Conservation (phyloP, 73 alveolate species). For the Paraurostyla sp. region DNA sequence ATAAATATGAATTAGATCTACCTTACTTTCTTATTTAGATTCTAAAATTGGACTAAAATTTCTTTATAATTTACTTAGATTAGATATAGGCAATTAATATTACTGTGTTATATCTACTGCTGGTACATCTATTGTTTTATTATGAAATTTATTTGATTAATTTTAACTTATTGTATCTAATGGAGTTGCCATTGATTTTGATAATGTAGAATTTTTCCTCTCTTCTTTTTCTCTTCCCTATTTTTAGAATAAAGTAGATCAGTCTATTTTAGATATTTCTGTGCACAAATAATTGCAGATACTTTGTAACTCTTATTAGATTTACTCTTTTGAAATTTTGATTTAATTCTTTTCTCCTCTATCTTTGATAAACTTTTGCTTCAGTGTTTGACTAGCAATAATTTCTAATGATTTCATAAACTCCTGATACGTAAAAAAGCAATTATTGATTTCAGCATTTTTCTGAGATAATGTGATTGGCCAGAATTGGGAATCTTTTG, state of each 20-base stretch:
- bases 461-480: neutral
- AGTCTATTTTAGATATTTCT: neutral
- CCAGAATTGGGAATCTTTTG: conserved; percentile 21
- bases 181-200: too few relatives aligned
- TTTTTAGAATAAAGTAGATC: neutral
- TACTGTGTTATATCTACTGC: too few relatives aligned
- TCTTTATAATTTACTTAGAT: too few relatives aligned
- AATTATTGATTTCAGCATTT: conserved; percentile 5
- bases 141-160: too few relatives aligned
- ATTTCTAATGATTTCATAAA: conserved; percentile 17
- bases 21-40: too few relatives aligned
- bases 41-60: too few relatives aligned
- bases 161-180: too few relatives aligned
- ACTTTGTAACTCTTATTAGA: neutral
- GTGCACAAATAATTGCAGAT: neutral
- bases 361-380: neutral
- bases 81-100: too few relatives aligned
- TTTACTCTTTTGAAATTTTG: conserved; percentile 1
- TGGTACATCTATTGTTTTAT: too few relatives aligned
- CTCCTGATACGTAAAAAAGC: neutral
- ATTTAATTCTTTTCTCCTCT: neutral
- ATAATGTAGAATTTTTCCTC: too few relatives aligned
- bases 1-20: too few relatives aligned
- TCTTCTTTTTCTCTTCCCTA: neutral
- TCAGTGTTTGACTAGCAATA: neutral